phyloP scores from a whole-genome alignment of 2,329 filamentous ascomycete genomes.

The Endocalyx cinctus region DNA sequence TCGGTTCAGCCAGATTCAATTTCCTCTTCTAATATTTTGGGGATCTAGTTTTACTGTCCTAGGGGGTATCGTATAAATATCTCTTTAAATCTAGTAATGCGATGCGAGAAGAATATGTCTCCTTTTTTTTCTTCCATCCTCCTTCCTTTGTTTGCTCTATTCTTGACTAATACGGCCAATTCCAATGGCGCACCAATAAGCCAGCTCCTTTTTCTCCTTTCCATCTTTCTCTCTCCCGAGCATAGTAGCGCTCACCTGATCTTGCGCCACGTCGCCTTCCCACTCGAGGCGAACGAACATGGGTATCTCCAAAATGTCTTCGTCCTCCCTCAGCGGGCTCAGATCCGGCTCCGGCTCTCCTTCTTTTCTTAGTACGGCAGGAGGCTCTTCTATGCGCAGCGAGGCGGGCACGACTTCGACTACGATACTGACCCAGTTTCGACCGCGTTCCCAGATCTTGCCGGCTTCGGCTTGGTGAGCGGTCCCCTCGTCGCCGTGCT shows the following conservation, averaged over 20 bases:
- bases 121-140: conserved; percentile 6
- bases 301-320: conserved; percentile 77
- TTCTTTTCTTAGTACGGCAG: conserved; percentile 20
- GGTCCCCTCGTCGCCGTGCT: conserved; percentile 31
- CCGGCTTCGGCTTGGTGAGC: conserved; percentile 71
- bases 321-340: conserved; percentile 51
- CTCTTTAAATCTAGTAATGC: conserved; percentile 10
- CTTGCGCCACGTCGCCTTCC: conserved; percentile 63
- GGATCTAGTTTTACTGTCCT: too few relatives aligned
- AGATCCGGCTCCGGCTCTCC: conserved; percentile 36
- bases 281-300: conserved; percentile 92
- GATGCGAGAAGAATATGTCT: conserved; percentile 6
- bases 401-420: conserved; percentile 77
- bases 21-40: too few relatives aligned
- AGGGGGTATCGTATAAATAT: neutral
- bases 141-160: conserved; percentile 23
- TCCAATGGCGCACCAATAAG: conserved; percentile 93
- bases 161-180: conserved; percentile 70
- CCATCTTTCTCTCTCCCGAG: conserved; percentile 51
- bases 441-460: conserved; percentile 91
- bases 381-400: conserved; percentile 36
- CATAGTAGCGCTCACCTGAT: conserved; percentile 55
- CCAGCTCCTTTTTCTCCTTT: conserved; percentile 79
- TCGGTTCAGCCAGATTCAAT: neutral
- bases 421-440: conserved; percentile 93